Evolutionary conservation across 495 filamentous ascomycete species (phyloP), one percentile per base, ranked within the genome.

Genomic region (Penicillium chermesinum): DNA sequence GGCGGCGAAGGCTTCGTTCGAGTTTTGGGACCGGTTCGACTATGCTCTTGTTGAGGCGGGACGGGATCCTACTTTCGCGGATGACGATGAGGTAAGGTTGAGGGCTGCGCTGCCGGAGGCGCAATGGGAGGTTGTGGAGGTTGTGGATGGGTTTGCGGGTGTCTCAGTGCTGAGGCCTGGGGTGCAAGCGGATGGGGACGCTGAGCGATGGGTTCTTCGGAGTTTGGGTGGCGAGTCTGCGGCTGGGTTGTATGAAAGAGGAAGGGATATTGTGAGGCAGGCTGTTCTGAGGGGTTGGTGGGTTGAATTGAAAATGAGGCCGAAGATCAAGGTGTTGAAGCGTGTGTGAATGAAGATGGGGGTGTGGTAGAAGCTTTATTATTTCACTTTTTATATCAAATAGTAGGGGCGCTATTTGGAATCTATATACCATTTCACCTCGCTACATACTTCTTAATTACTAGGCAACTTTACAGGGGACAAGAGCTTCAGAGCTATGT

Each of bases 11-110:
- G 67, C 78, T 6, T 67, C 73, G 19, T 77, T 82, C 2, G 52
- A 64, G 2, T 97, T 96, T 65, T 97, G 91, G 93, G 65, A 75
- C 2, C 67, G 72, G 19, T 90, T 96, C 49, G 86, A 95, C 56
- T 99, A 89, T 57, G 81, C 80, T 6, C 73, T 97, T 5, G 75
- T 84, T 8, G 88, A 93, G 67, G 68, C 80, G 4, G 60, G 53
- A 10, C 47, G 57, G 16, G 83, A 83, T 13, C 18, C 34, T 1
- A 46, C 37, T 1, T 49, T 34, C 15, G 3, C 20, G 33, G 60
- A 63, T 45, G 16, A 15, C 3, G 60, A 63, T 46, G 60, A 61
- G 21, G 52, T 16, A 0, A 44, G 44, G 12, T 32, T 63, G 15
- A 46, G 44, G 1, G 25, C 0, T n/a, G 54, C 46, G 12, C 48